Evolutionary conservation across 805 yeast species (phyloP).

Genomic region (Barnettozyma pratensis): DNA sequence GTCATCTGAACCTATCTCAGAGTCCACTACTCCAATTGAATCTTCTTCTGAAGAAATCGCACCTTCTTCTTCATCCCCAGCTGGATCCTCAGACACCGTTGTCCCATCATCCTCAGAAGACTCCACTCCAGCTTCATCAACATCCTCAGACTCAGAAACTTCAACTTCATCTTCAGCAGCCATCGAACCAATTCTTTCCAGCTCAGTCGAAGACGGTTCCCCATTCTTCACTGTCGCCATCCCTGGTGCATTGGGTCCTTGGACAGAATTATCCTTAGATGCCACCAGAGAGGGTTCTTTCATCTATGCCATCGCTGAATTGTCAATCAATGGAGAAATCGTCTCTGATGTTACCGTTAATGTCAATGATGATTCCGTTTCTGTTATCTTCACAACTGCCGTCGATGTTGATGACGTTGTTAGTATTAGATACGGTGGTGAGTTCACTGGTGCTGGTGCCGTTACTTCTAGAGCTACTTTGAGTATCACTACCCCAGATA

Average conservation of each 20-base stretch:
- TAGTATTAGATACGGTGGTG: conserved; percentile 1
- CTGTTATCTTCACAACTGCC: not conserved
- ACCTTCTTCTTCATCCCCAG: not conserved
- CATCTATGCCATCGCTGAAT: conserved; percentile 8
- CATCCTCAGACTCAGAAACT: not conserved
- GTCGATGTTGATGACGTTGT: not conserved
- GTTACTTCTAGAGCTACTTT: not conserved
- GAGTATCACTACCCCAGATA: conserved; percentile 14
- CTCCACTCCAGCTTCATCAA: not conserved
- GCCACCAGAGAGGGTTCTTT: conserved; percentile 8
- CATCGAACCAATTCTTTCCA: not conserved
- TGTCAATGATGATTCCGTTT: conserved; percentile 5
- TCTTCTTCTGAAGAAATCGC: not conserved
- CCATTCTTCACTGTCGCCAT: conserved; percentile 13
- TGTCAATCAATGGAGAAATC: conserved; percentile 9
- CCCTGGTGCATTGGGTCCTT: conserved; percentile 19
- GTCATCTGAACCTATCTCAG: not conserved
- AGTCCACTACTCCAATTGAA: not conserved
- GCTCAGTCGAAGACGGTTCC: conserved; percentile 8
- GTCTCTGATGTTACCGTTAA: not conserved
- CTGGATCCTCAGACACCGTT: not conserved
- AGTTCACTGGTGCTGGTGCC: not conserved
- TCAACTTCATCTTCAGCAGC: not conserved
- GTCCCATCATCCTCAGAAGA: not conserved
- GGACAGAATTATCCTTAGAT: conserved; percentile 10